Evolutionary conservation across 805 yeast species (phyloP).

Genomic region (Jamesozyma gamospora): DNA sequence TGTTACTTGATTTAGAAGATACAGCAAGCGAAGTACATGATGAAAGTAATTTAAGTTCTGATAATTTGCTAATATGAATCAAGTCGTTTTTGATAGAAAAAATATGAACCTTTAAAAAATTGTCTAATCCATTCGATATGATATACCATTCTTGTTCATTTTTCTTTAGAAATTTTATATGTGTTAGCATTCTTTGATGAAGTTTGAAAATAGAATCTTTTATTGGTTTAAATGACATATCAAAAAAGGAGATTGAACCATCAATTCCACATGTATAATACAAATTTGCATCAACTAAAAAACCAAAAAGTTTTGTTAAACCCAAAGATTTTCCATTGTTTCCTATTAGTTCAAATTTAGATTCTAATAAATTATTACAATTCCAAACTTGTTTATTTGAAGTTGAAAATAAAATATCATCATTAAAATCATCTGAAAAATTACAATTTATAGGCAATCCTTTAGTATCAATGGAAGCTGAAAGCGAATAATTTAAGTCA

Average conservation of each 20-base stretch:
- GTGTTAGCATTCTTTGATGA: conserved; percentile 33
- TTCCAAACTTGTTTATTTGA: conserved; percentile 7
- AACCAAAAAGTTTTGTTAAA: conserved; percentile 18
- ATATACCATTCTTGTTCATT: conserved; percentile 28
- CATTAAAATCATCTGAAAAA: conserved; percentile 1
- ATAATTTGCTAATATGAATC: conserved; percentile 8
- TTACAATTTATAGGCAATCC: conserved; percentile 3
- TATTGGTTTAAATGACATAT: neutral
- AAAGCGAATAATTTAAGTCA: conserved; percentile 3
- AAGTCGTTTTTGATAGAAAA: conserved; percentile 11
- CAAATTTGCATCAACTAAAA: conserved; percentile 3
- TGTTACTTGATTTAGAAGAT: conserved; percentile 8
- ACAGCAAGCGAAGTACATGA: conserved; percentile 45
- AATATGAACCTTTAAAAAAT: conserved; percentile 31
- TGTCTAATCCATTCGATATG: conserved; percentile 55
- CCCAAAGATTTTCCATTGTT: conserved; percentile 5
- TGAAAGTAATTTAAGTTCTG: conserved; percentile 32
- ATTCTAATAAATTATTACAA: conserved; percentile 3
- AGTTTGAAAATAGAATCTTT: conserved; percentile 15
- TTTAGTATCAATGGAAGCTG: neutral
- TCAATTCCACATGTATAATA: conserved; percentile 19
- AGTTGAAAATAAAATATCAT: conserved; percentile 9
- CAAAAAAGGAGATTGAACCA: conserved; percentile 15
- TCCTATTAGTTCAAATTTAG: neutral
- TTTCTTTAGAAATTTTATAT: conserved; percentile 21